Evolutionary conservation across 495 filamentous ascomycete genomes (phyloP), one percentile per base, ranked within the genome.

Genomic region (Penicillium argentinense): DNA sequence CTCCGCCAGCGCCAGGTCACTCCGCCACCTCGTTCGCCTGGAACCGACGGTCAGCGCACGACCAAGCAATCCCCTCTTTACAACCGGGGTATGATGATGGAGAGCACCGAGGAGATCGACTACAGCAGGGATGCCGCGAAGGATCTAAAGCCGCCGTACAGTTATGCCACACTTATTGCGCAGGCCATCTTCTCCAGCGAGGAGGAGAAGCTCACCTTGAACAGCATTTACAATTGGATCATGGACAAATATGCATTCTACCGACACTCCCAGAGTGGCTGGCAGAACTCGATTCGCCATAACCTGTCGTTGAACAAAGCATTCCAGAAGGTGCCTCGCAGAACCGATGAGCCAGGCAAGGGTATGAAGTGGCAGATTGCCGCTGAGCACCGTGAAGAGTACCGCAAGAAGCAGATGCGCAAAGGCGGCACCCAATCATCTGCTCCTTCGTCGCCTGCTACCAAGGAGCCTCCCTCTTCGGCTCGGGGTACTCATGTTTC

Each of bases 251-350:
- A 96, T 61, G 84, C 93, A 0, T 97, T 91, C 63, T 98, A 96
- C 64, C 75, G 93, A 29, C 77, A 88, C 59, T 87, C 88, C 21
- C 81, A 80, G 42, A 79, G 79, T 34, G 91, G 93, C 41, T 97
- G 93, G 93, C 95, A 96, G 86, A 98, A 98, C 54, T 96, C 90
- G 1, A 98, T 98, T 54, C 84, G 93, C 2, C 93, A 98, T 54
- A 97, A 97, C 54, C 67, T 98, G 14, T 97, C 95, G 3, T 66
- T 98, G 38, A 96, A 95, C 59, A 92, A 95, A 66, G 80, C 83
- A 0, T 98, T 98, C 63, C 81, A 86, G 51, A 97, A 97, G 64
- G 85, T 96, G 4, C 86, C 95, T 18, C 85, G 93, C 26, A 80
- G 86, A 4, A 93, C 90, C 0, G 88, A 98, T 56, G 95, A 98